phyloP scores from a whole-genome alignment of 345 rosid species.

The Eucalyptus pumila region DNA sequence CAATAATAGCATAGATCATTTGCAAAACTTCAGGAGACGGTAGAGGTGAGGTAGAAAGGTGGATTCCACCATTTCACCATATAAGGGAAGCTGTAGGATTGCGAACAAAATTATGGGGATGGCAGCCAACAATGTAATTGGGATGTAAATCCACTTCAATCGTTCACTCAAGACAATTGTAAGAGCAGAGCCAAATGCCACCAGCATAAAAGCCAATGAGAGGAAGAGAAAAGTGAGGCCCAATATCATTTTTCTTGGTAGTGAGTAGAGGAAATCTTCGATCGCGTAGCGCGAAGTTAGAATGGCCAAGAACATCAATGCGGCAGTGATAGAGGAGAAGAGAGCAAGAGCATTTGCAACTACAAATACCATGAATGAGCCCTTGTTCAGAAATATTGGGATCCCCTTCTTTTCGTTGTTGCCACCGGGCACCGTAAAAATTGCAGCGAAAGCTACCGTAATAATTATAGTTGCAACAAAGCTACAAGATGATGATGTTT shows the following conservation, averaged over 20 bases:
- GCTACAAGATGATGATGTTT: background rate
- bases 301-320: background rate
- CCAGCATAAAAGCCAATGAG: background rate
- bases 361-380: background rate
- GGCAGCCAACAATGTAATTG: background rate
- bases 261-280: background rate
- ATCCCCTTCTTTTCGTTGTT: background rate
- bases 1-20: background rate
- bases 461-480: background rate
- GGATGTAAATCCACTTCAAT: background rate
- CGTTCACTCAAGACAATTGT: background rate
- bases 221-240: background rate
- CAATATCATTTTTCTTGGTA: background rate
- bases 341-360: background rate
- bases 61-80: background rate
- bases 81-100: background rate
- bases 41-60: background rate
- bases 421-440: background rate
- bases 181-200: background rate
- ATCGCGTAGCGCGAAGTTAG: background rate
- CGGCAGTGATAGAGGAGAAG: background rate
- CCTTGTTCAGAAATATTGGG: background rate
- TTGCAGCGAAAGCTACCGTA: background rate
- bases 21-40: background rate
- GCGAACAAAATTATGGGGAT: background rate